Base-by-base conservation (phyloP, 1,139 yeast genomes). In the Torulaspora pretoriensis region DNA sequence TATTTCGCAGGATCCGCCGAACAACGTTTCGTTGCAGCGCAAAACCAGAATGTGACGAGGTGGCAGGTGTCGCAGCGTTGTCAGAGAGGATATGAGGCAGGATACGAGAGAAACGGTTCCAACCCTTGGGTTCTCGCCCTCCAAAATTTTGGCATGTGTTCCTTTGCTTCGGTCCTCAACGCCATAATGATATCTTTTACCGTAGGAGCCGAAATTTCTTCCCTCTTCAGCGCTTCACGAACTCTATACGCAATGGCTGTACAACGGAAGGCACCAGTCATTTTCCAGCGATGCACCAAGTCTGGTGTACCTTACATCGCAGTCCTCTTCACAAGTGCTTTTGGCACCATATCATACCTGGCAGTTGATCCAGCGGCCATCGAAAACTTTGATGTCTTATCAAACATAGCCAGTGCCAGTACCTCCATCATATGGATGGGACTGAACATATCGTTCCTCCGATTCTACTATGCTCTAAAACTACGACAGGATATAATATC, bases 391-490 rank as follows among this genome's bases (percentile, higher is more conserved):
- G 82, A 78, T 51, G 74, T 82, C 56, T 65, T 86, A 43, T 74
- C 83, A n/a, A 75, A 80, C 55, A 70, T 84, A 40, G 79, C 84
- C 47, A 80, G 90, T 1, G 78, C 89, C 1, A 75, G 89, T 1
- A 87, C 88, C 0, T 73, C 85, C n/a, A 68, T 87, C 32, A 86
- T 83, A 8, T 87, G 95, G 95, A 78, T 81, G 49, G 86, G 92
- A 7, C 80, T 87, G 80, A 81, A 87, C 55, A 66, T 85, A 17
- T 74, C 92, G 0, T 87, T 75, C 58, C 68, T 87, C 26, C 64
- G 96, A 40, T 88, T 85, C 56, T 82, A 76, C 63, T 75, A 75
- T 53, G 95, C 94, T 0, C 67, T 87, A 45, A 72, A 78, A 54
- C 67, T 73, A 43, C 68, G 95, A 46, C 81, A 83, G 1, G 87